A percentile compares a stretch with the other conserved stretches of the same genome.
Conservation (phyloP, 1,284 basidiomycete species). For the Marasmius tenuissimus region DNA sequence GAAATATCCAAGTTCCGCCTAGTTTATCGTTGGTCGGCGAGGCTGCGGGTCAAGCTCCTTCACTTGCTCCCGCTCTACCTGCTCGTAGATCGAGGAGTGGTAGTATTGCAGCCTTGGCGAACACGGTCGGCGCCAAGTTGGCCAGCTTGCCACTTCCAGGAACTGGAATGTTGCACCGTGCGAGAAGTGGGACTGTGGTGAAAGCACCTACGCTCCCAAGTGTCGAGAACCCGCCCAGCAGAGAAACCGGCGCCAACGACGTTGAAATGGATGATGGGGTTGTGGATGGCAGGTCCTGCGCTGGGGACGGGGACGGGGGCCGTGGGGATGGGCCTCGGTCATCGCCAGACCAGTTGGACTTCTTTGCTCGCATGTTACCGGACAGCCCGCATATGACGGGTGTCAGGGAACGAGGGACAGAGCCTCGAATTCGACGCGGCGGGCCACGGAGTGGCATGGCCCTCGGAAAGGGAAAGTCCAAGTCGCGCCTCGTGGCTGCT, state of each 20-base stretch:
- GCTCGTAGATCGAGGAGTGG: slow-evolving; percentile 10
- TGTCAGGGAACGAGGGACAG: too few relatives aligned
- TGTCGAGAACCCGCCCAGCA: background rate
- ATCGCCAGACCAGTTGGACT: too few relatives aligned
- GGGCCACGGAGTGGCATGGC: background rate
- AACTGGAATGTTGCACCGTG: slow-evolving; percentile 4
- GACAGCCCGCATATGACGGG: too few relatives aligned
- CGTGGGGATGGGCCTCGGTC: too few relatives aligned
- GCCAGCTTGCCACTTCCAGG: slow-evolving; percentile 1
- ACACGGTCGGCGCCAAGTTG: background rate
- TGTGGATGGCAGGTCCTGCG: too few relatives aligned
- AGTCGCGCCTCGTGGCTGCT: slow-evolving; percentile 1
- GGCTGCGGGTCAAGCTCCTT: background rate
- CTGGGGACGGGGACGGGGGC: too few relatives aligned
- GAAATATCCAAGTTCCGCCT: background rate
- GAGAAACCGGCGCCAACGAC: too few relatives aligned
- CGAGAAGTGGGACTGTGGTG: slow-evolving; percentile 8
- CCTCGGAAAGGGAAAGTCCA: background rate
- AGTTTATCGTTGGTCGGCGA: background rate
- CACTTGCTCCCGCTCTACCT: slow-evolving; percentile 13
- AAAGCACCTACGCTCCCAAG: background rate
- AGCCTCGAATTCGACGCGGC: too few relatives aligned
- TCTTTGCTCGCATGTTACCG: too few relatives aligned
- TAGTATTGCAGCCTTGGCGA: slow-evolving; percentile 7
- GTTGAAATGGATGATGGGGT: too few relatives aligned